A percentile compares a stretch with the other conserved stretches of the same genome.
Conservation (phyloP, 192 early-diverging fungal species). For the Coemansia sp. region DNA sequence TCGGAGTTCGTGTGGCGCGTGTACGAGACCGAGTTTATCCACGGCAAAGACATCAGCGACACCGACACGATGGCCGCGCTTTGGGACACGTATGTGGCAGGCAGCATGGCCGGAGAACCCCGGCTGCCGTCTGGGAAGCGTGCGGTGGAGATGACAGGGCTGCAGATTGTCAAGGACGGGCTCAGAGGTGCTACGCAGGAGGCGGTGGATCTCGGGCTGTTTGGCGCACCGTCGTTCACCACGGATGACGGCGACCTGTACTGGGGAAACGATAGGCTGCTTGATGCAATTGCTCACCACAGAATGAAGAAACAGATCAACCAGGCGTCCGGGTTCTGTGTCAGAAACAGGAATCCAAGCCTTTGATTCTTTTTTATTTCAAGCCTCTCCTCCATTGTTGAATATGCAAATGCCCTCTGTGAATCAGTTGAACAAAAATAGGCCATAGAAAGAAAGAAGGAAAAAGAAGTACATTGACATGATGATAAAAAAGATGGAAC, state of each 20-base stretch:
- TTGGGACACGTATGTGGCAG: constrained; percentile 33
- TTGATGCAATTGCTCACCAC: constrained; percentile 45
- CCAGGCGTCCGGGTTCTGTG: constrained; percentile 30
- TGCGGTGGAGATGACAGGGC: constrained; percentile 28
- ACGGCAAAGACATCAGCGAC: constrained; percentile 33
- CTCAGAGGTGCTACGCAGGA: constrained; percentile 49
- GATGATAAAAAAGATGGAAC: too few relatives aligned
- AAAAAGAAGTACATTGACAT: background rate
- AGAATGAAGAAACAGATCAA: constrained; percentile 21
- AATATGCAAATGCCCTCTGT: background rate
- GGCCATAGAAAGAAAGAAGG: constrained; percentile 1
- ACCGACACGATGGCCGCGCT: constrained; percentile 26
- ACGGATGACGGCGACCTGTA: constrained; percentile 57
- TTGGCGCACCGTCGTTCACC: constrained; percentile 59
- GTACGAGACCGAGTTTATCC: constrained; percentile 41
- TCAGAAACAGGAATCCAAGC: constrained; percentile 24
- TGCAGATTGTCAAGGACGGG: constrained; percentile 22
- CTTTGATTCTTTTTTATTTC: background rate
- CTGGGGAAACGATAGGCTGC: constrained; percentile 61
- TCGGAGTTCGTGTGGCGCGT: constrained; percentile 48
- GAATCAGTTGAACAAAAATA: background rate
- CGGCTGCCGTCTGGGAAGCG: constrained; percentile 18
- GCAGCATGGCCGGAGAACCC: background rate
- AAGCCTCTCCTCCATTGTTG: background rate
- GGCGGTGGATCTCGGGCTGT: constrained; percentile 46